Percentiles rank a stretch among this genome's conserved stretches.
Evolutionary conservation across 208 protist species (phyloP).

Genomic region (Crithidia expoeki): DNA sequence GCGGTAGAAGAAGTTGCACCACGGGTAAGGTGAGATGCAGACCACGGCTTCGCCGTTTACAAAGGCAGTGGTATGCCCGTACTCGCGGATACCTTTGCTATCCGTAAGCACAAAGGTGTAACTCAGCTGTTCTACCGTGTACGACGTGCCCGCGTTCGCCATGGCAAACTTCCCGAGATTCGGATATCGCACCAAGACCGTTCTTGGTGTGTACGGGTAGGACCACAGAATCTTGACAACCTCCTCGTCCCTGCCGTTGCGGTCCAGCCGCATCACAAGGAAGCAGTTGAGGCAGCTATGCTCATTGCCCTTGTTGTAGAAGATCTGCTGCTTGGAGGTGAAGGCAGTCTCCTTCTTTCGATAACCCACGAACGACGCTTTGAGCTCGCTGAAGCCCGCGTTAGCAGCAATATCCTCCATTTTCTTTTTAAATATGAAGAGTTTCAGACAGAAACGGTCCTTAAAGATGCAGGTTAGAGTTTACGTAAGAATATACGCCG

Average conservation of each 20-base stretch:
- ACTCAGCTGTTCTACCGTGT: slow-evolving; percentile 55
- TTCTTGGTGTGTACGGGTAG: slow-evolving; percentile 43
- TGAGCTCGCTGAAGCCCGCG: slow-evolving; percentile 40
- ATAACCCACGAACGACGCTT: slow-evolving; percentile 44
- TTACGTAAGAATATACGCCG: neutral
- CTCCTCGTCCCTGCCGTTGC: slow-evolving; percentile 18
- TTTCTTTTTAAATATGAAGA: neutral
- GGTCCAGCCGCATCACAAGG: slow-evolving; percentile 41
- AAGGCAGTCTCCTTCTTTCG: slow-evolving; percentile 44
- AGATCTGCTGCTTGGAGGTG: slow-evolving; percentile 44
- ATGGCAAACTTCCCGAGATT: slow-evolving; percentile 69
- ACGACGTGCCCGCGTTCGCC: slow-evolving; percentile 53
- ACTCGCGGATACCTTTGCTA: slow-evolving; percentile 68
- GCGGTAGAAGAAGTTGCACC: slow-evolving; percentile 85
- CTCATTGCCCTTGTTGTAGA: slow-evolving; percentile 63
- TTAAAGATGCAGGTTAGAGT: neutral
- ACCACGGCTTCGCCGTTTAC: slow-evolving; percentile 78
- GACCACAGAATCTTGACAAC: slow-evolving; percentile 56
- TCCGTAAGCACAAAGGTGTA: slow-evolving; percentile 86
- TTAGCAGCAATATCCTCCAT: slow-evolving; percentile 32
- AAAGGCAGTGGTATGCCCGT: slow-evolving; percentile 69
- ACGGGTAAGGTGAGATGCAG: slow-evolving; percentile 68
- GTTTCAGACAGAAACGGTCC: neutral
- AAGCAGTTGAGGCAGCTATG: slow-evolving; percentile 64
- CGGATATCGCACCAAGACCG: slow-evolving; percentile 47